Evolutionary conservation across 108 stramenopile species (phyloP).

Genomic region (Cyclostephanos tholiformis): DNA sequence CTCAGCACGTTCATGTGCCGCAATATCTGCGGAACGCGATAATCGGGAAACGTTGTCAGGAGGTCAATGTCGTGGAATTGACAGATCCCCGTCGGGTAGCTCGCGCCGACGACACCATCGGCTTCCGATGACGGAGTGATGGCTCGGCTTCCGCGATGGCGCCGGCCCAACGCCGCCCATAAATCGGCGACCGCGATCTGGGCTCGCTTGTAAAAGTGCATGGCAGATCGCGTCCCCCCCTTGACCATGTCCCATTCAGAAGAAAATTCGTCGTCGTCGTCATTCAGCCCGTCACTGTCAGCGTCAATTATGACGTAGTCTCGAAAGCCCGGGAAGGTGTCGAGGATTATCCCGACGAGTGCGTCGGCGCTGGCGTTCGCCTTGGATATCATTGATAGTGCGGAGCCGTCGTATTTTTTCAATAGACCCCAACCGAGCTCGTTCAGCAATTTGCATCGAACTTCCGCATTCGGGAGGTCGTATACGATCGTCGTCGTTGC

Average conservation of each 20-base stretch:
- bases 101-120: neutral
- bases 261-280: no score
- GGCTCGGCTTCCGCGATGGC: neutral
- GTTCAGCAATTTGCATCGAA: conserved; percentile 69
- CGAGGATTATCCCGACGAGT: conserved; percentile 60
- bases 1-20: conserved; percentile 70
- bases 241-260: conserved; percentile 35
- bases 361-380: conserved; percentile 59
- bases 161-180: conserved; percentile 71
- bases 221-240: conserved; percentile 18
- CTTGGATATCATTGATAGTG: conserved; percentile 58
- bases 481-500: no score
- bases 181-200: conserved; percentile 92
- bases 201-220: conserved; percentile 89
- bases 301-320: conserved; percentile 52
- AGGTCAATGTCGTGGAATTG: conserved; percentile 57
- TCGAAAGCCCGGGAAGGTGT: conserved; percentile 85
- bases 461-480: conserved; percentile 59
- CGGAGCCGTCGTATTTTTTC: conserved; percentile 60
- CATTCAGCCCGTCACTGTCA: no score
- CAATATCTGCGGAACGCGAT: conserved; percentile 90
- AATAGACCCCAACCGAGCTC: conserved; percentile 72
- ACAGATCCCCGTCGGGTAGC: conserved; percentile 30
- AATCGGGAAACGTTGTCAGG: conserved; percentile 93
- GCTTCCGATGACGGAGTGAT: neutral